Evolutionary conservation across 805 yeast genomes (phyloP).

Genomic region (Maudiozyma saulgeensis): DNA sequence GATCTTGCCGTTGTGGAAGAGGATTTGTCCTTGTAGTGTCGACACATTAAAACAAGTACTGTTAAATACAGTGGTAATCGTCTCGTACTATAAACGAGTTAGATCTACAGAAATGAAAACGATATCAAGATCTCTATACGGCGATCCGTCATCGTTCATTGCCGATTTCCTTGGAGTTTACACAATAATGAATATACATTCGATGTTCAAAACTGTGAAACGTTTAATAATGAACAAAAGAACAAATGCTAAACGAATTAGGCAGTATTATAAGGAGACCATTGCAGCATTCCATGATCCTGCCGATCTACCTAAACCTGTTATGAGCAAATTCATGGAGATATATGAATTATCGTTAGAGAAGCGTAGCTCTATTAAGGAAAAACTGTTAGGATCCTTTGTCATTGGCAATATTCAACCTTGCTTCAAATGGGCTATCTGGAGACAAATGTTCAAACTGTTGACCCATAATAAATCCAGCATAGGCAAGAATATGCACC

Average conservation of each 20-base stretch:
- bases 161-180: slow-evolving; percentile 14
- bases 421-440: slow-evolving; percentile 21
- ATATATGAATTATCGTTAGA: slow-evolving; percentile 15
- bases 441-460: slow-evolving; percentile 17
- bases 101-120: no score
- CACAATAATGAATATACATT: slow-evolving; percentile 13
- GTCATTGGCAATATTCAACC: slow-evolving; percentile 16
- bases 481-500: neutral
- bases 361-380: slow-evolving; percentile 8
- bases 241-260: neutral
- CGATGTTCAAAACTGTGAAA: slow-evolving; percentile 6
- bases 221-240: neutral
- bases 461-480: slow-evolving; percentile 4
- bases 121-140: neutral
- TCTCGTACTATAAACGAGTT: neutral
- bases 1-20: neutral
- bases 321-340: slow-evolving; percentile 19
- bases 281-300: neutral
- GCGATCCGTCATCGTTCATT: neutral
- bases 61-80: neutral
- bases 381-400: slow-evolving; percentile 15
- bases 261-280: neutral
- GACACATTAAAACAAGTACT: neutral
- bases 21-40: neutral
- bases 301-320: slow-evolving; percentile 6